Conservation (phyloP, 176 grass and related monocot species). For the barley (Hordeum vulgare) region DNA sequence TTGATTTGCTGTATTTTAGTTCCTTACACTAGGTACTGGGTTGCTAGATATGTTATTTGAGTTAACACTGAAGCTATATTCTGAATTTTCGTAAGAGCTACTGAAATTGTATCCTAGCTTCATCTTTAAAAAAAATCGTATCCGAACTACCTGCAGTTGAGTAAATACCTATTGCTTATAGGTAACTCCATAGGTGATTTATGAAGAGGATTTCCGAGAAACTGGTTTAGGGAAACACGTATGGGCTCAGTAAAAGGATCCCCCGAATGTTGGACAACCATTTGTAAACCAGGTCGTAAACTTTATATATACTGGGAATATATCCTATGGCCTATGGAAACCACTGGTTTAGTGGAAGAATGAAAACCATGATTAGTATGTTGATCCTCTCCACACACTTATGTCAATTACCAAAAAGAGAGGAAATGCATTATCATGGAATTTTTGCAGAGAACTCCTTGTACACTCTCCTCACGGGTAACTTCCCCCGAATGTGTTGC, state of each 20-base stretch:
- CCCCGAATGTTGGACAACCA: no score
- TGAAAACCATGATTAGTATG: neutral
- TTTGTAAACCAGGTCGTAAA: no score
- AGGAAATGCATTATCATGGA: neutral
- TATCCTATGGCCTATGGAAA: neutral
- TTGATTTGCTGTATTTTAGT: neutral
- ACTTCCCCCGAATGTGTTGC: no score
- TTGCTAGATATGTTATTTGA: neutral
- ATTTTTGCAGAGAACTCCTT: neutral
- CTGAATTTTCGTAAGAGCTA: neutral
- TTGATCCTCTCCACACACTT: neutral
- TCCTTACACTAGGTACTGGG: neutral
- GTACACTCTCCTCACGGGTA: neutral
- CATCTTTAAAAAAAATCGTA: neutral
- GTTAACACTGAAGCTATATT: constrained; percentile 1
- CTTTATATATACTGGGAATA: neutral
- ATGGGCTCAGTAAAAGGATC: no score
- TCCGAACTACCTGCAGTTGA: neutral
- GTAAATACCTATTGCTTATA: neutral
- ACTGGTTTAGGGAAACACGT: no score
- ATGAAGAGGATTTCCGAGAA: neutral
- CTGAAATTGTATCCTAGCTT: neutral
- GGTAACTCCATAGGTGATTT: neutral
- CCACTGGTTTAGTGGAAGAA: neutral
- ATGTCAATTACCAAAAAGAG: neutral